Evolutionary conservation across 148 eudicot species (phyloP).

Genomic region (Cornus controversa): DNA sequence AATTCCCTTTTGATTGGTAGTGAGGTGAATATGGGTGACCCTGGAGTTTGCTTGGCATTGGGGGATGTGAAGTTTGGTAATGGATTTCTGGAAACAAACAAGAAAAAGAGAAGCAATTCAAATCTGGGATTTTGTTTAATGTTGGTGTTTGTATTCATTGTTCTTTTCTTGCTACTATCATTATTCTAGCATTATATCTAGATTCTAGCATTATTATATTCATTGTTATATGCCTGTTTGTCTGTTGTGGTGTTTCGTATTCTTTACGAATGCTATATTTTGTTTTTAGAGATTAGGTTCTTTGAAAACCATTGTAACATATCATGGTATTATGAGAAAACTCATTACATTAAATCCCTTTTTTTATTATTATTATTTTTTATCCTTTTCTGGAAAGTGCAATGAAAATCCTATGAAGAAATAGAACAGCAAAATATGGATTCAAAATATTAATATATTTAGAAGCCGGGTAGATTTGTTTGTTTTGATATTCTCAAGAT

Average conservation of each 20-base stretch:
- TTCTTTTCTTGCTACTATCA: conserved; percentile 16
- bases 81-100: conserved; percentile 11
- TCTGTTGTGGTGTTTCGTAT: background rate
- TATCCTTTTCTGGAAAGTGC: too few relatives aligned
- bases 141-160: conserved; percentile 14
- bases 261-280: too few relatives aligned
- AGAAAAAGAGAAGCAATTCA: background rate
- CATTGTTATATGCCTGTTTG: background rate
- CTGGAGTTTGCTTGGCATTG: conserved; percentile 43
- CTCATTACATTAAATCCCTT: too few relatives aligned
- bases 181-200: background rate
- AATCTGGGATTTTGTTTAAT: conserved; percentile 3
- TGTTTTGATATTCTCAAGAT: too few relatives aligned
- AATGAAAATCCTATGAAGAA: too few relatives aligned
- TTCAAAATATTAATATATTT: too few relatives aligned
- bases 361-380: too few relatives aligned
- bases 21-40: conserved; percentile 51
- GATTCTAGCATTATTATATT: background rate
- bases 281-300: too few relatives aligned
- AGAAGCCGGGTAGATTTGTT: too few relatives aligned
- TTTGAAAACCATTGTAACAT: too few relatives aligned
- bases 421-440: too few relatives aligned
- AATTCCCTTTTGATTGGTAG: conserved; percentile 67
- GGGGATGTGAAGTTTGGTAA: conserved; percentile 28
- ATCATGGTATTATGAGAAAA: too few relatives aligned